Percentiles rank a stretch among this genome's conserved stretches.
Conservation (phyloP, 139 green algal species). For the Spirogloea muscicola region DNA sequence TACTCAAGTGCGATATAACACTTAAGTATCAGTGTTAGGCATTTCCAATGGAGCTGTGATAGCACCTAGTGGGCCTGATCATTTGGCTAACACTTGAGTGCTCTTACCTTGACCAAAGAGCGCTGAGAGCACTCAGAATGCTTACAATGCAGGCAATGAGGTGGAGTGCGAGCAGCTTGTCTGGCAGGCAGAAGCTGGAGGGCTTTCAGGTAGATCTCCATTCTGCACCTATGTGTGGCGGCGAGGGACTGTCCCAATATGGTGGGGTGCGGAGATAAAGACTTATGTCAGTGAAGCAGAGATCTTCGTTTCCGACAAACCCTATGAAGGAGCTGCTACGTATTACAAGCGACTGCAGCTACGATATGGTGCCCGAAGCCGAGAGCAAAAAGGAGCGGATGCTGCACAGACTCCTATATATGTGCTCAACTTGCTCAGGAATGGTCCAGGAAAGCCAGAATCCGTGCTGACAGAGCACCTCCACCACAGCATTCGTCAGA, state of each 20-base stretch:
- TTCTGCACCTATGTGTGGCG: constrained; percentile 55
- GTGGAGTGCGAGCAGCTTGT: constrained; percentile 93
- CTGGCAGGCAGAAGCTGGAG: constrained; percentile 50
- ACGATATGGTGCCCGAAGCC: constrained; percentile 16
- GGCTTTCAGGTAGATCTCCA: background rate
- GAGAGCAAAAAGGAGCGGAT: background rate
- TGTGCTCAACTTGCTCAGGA: constrained; percentile 86
- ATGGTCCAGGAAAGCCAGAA: constrained; percentile 60
- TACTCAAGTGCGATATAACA: background rate
- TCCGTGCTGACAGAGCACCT: constrained; percentile 72
- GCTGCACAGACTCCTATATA: background rate
- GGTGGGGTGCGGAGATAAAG: constrained; percentile 57
- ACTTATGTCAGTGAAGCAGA: constrained; percentile 75
- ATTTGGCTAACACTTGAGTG: background rate
- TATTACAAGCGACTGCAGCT: constrained; percentile 47
- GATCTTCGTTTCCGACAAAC: constrained; percentile 74
- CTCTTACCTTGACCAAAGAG: background rate
- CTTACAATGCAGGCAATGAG: constrained; percentile 79
- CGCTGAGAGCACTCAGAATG: background rate
- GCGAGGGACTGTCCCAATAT: constrained; percentile 57
- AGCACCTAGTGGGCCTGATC: too few species aligned
- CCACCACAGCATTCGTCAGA: constrained; percentile 15
- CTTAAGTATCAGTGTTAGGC: background rate
- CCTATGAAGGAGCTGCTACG: constrained; percentile 63
- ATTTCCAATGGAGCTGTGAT: background rate